Conservation (phyloP, 2,329 filamentous ascomycete species). For the Calonectria hawksworthii region DNA sequence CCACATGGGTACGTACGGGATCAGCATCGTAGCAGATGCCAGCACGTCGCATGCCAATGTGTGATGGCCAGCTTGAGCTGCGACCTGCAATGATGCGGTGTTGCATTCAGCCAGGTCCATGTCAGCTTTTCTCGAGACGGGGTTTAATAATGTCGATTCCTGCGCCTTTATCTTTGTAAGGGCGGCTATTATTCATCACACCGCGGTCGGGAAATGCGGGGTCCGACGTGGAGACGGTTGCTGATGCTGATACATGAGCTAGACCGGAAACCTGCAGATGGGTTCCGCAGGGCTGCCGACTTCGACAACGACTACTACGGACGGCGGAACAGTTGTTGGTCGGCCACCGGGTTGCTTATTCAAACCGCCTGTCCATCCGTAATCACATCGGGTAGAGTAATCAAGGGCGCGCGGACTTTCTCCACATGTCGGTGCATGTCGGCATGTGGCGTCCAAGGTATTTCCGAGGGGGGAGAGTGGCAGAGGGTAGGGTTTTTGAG, state of each 20-base stretch:
- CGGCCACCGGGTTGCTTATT: constrained; percentile 5
- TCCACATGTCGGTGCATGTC: constrained; percentile 17
- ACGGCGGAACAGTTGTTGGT: background rate
- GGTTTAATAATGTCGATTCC: background rate
- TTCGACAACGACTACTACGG: background rate
- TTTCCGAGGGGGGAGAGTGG: background rate
- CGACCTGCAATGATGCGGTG: background rate
- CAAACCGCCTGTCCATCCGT: background rate
- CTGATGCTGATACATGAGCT: background rate
- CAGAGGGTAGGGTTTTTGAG: background rate
- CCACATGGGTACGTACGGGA: background rate
- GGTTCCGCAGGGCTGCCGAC: background rate
- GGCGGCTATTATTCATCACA: constrained; percentile 3
- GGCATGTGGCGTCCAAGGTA: constrained; percentile 1
- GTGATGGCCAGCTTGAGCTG: background rate
- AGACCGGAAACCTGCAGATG: background rate
- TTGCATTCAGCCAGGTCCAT: background rate
- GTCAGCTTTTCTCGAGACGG: background rate
- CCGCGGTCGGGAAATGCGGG: background rate
- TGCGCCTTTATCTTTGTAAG: background rate
- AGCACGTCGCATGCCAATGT: background rate
- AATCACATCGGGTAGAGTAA: constrained; percentile 1
- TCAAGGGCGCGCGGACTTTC: background rate
- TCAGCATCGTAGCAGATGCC: background rate
- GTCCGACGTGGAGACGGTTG: background rate